These are phyloP conservation scores for Fusarium nematophilum DNA, from an alignment of 2,329 filamentous ascomycete genomes.

Conservation along the genomic window DNA sequence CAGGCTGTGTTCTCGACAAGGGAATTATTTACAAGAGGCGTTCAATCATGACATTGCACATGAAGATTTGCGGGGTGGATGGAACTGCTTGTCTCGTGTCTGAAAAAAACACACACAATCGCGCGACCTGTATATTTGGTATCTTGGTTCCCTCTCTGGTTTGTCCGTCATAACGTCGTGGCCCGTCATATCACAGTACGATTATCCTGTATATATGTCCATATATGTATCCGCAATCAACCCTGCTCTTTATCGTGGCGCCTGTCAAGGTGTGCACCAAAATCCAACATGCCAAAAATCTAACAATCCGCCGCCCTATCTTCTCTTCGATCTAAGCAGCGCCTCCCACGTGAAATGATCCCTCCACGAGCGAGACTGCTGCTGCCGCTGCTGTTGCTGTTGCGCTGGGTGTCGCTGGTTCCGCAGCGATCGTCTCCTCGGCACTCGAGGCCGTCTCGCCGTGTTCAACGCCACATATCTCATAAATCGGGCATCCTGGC, in stretches of 20 bases:
- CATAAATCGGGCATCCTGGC: constrained; percentile 52
- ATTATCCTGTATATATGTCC: constrained; percentile 7
- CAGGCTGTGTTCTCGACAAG: neutral
- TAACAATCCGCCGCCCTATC: constrained; percentile 3
- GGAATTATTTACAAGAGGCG: neutral
- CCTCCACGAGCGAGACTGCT: constrained; percentile 15
- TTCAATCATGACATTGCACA: neutral
- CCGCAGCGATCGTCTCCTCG: neutral
- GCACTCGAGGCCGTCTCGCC: constrained; percentile 11
- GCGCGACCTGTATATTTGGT: constrained; percentile 34
- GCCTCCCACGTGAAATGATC: constrained; percentile 42
- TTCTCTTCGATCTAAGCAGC: constrained; percentile 40
- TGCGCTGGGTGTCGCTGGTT: constrained; percentile 5
- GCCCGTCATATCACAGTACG: constrained; percentile 28
- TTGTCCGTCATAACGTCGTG: constrained; percentile 40
- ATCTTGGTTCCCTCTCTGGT: constrained; percentile 26
- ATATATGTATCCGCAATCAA: neutral
- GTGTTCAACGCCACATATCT: constrained; percentile 40
- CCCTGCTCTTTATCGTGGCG: constrained; percentile 1
- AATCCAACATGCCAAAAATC: neutral
- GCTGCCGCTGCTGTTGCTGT: constrained; percentile 7
- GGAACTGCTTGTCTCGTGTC: constrained; percentile 16
- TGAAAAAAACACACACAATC: constrained; percentile 10
- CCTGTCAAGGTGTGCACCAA: neutral
- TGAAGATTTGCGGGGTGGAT: constrained; percentile 4